Evolutionary conservation across 139 green algal species (phyloP), one percentile per base, ranked within the genome.

Genomic region (Dunaliella primolecta): DNA sequence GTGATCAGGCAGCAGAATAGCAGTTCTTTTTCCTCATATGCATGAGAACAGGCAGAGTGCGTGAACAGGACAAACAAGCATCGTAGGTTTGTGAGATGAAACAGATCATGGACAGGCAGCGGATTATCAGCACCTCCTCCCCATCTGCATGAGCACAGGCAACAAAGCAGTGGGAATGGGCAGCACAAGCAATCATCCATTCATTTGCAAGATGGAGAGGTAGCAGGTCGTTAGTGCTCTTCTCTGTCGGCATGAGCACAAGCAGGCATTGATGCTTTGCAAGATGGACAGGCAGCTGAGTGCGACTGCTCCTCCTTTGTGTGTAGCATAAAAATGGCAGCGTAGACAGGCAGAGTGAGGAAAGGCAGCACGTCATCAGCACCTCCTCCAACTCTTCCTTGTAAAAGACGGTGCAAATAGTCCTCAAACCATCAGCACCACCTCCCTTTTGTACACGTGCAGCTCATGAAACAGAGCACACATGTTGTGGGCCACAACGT

Each of bases 11-110:
- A 70, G 30, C 80, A 81, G 0, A 93, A 81, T 0, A 88, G 88
- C 2, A n/a, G n/a, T n/a, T 27, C 84, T 81, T 93, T 87, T 83
- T 93, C 90, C 86, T 91, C 84, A 75, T 93, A 87, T 88, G 89
- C 34, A 76, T 29, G n/a, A 30, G 56, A 7, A 79, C 27, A 27
- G 74, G 25, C 74, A 24, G 7, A 30, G 74, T 20, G 20, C 23
- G 29, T n/a, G n/a, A n/a, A n/a, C n/a, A n/a, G n/a, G n/a, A n/a
- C n/a, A n/a, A n/a, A n/a, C n/a, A n/a, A n/a, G n/a, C n/a, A n/a
- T n/a, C n/a, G n/a, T n/a, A n/a, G n/a, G n/a, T n/a, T n/a, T n/a
- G n/a, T 29, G 56, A 72, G 56, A 21, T 72, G 56, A 72, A n/a
- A n/a, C n/a, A n/a, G n/a, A 23, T n/a, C 84, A 93, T 90, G 86